phyloP scores from a whole-genome alignment of 2,329 filamentous ascomycete species.

The Aspergillus piperis region DNA sequence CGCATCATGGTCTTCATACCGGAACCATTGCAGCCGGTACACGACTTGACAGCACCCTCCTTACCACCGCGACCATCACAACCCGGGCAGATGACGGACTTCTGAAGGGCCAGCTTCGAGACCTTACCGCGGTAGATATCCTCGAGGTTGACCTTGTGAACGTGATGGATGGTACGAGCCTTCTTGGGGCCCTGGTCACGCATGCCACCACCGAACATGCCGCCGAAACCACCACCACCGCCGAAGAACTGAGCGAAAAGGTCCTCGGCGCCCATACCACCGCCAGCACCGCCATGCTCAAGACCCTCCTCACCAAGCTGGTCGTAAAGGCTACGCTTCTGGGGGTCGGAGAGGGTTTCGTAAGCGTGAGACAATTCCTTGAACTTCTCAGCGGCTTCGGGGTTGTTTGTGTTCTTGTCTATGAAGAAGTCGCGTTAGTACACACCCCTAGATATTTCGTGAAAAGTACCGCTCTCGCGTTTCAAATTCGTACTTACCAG shows the following conservation, averaged over 20 bases:
- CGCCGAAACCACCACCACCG: constrained; percentile 68
- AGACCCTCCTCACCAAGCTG: constrained; percentile 97
- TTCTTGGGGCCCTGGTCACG: constrained; percentile 80
- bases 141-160: constrained; percentile 96
- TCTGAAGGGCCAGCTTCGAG: constrained; percentile 94
- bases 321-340: constrained; percentile 92
- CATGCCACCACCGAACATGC: constrained; percentile 79
- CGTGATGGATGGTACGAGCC: constrained; percentile 95
- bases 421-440: constrained; percentile 5
- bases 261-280: constrained; percentile 93
- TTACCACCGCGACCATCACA: constrained; percentile 95
- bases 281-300: constrained; percentile 76
- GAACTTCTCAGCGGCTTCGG: constrained; percentile 93
- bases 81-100: constrained; percentile 93
- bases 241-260: constrained; percentile 97
- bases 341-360: constrained; percentile 86
- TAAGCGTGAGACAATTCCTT: constrained; percentile 96
- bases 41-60: constrained; percentile 95
- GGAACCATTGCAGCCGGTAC: constrained; percentile 83
- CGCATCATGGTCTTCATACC: constrained; percentile 99
- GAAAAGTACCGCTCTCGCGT: neutral
- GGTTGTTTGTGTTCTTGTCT: constrained; percentile 98
- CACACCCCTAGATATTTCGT: neutral
- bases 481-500: constrained; percentile 64
- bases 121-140: constrained; percentile 98